Base-by-base conservation (phyloP, 1,284 basidiomycete genomes). In the Blastosporella zonata region DNA sequence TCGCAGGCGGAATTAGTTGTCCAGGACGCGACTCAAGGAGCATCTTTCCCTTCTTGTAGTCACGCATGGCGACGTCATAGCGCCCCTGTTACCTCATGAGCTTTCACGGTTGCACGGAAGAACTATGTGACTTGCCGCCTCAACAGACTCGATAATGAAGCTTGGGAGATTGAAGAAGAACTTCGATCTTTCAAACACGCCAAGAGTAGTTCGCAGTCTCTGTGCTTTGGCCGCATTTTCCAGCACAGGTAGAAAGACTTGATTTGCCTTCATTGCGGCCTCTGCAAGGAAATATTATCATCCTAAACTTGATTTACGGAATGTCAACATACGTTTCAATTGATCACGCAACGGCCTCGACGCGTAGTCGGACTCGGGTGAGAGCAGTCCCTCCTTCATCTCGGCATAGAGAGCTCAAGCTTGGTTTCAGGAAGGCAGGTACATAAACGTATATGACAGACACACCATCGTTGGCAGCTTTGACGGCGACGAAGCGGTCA, bases 101-200 rank as follows among this genome's bases (percentile, higher is more conserved):
- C 51, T 31, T 21, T 48, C 3, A n/a, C n/a, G 27, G 50, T 20
- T 43, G 40, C 43, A 18, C 29, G 20, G 1, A 7, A 13, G 22
- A 23, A 13, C 44, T 29, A 40, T 36, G 13, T 4, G 40, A 18
- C 23, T 44, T 21, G 74, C 86, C 50, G 86, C 85, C 69, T 93
- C 87, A 43, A 99, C 90, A 15, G 81, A 87, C 64, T 97, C 96
- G 20, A 90, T 80, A n/a, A 99, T 79, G 37, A 88, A 87, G 18
- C 90, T 89, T 0, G 97, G 96, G 17, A 99, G 77, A 62, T 97
- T 98, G 79, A 99, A 99, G 67, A 99, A 93, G 78, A 98, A 99
- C 61, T 95, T 97, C 49, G 91, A 95, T 40, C 94, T 82, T 58
- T 99, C 96, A 59, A 99, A 98, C 6, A 99, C 93, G 34, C 91